These are phyloP conservation scores for Panaeolus cyanescens DNA, from an alignment of 768 basidiomycete genomes.

Conservation along the genomic window DNA sequence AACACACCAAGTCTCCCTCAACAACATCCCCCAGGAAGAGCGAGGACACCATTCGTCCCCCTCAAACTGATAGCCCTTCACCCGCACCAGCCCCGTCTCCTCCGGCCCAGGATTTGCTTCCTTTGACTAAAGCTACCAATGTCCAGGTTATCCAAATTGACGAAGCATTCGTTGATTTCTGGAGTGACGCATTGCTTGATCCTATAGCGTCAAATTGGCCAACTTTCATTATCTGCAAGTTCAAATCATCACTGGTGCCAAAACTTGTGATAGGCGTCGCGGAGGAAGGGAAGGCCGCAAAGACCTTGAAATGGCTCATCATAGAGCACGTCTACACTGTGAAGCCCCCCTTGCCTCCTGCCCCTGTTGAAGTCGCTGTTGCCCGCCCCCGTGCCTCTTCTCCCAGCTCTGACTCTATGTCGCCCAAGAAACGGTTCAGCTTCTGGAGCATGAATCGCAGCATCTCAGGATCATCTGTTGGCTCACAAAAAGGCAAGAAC, in stretches of 20 bases:
- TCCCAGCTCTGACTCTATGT: slow-evolving; percentile 37
- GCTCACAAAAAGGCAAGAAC: slow-evolving; percentile 36
- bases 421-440: slow-evolving; percentile 62
- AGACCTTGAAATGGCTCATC: slow-evolving; percentile 62
- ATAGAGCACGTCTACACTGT: slow-evolving; percentile 61
- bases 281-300: slow-evolving; percentile 28
- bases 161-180: slow-evolving; percentile 84
- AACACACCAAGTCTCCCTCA: slow-evolving; percentile 5
- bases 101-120: background rate
- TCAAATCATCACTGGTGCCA: slow-evolving; percentile 41
- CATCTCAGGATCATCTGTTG: slow-evolving; percentile 29
- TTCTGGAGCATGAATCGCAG: slow-evolving; percentile 50
- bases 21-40: slow-evolving; percentile 21
- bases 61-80: background rate
- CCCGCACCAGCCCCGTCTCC: background rate
- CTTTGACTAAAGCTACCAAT: slow-evolving; percentile 18
- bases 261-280: slow-evolving; percentile 24
- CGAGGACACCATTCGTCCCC: slow-evolving; percentile 17
- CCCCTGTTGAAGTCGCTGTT: slow-evolving; percentile 3
- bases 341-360: slow-evolving; percentile 25
- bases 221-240: slow-evolving; percentile 67
- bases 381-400: slow-evolving; percentile 43
- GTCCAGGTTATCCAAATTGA: slow-evolving; percentile 56
- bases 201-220: slow-evolving; percentile 69
- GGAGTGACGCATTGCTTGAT: slow-evolving; percentile 74